Evolutionary conservation across 1,139 yeast species (phyloP).

Genomic region (Candida pseudocylindracea): DNA sequence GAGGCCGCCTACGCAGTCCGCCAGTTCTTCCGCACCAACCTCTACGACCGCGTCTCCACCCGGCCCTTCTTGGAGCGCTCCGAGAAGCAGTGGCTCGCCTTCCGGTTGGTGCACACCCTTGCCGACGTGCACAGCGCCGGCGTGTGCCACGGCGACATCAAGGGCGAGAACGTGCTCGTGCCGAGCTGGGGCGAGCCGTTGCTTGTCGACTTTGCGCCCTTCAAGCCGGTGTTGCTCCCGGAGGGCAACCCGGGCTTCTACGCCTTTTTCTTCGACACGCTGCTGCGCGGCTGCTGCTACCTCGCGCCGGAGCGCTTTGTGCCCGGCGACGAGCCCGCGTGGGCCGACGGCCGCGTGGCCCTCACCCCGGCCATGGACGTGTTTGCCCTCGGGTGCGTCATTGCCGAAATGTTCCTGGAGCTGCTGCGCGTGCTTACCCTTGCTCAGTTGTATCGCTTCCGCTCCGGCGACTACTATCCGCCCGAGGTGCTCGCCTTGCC

Average conservation of each 20-base stretch:
- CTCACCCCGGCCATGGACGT: conserved; percentile 59
- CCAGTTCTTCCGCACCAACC: conserved; percentile 54
- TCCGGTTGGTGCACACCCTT: conserved; percentile 47
- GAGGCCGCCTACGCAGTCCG: conserved; percentile 82
- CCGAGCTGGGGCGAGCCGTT: conserved; percentile 83
- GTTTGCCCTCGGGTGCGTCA: conserved; percentile 79
- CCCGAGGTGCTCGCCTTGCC: conserved; percentile 1
- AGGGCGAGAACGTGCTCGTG: conserved; percentile 69
- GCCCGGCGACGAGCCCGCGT: conserved; percentile 7
- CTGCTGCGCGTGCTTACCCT: conserved; percentile 75
- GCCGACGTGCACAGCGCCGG: conserved; percentile 36
- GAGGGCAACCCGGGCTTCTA: conserved; percentile 93
- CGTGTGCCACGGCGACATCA: conserved; percentile 75
- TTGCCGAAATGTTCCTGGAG: conserved; percentile 73
- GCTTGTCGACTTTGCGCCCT: conserved; percentile 53
- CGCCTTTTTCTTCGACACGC: conserved; percentile 79
- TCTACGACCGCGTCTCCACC: conserved; percentile 72
- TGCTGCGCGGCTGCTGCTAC: conserved; percentile 71
- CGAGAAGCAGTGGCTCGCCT: conserved; percentile 70
- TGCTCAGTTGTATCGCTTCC: conserved; percentile 70
- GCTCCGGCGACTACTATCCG: conserved; percentile 29
- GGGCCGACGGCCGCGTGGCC: conserved; percentile 2
- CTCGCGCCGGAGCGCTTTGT: conserved; percentile 83
- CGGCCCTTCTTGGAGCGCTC: conserved; percentile 69
- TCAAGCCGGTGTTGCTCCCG: conserved; percentile 69